Base-by-base conservation (phyloP, 2,329 filamentous ascomycete genomes). In the Kalaharituber pfeilii region DNA sequence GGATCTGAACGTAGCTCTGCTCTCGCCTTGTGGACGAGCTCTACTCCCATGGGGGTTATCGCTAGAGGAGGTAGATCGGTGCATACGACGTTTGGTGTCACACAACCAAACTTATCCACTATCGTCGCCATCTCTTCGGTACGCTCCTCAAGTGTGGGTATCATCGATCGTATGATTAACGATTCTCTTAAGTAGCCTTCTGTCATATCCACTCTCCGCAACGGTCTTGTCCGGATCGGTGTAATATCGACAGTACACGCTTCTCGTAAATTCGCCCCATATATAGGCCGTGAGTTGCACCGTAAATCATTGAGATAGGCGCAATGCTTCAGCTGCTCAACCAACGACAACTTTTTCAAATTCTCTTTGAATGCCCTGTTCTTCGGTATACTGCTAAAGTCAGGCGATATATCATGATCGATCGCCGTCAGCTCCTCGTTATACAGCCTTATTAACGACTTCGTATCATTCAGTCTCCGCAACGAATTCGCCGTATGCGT, bases 101-200 rank as follows among this genome's bases (percentile, higher is more conserved):
- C 80, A 63, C 89, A 98, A 1, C 84, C 86, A 64, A 95, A 98
- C 65, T 89, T 86, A 59, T 84, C 80, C 52, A 98, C 81, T 2
- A 77, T 80, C 0, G 78, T 79, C 63, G 89, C 81, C 68, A 94
- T 74, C 13, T 74, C 73, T 51, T 79, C 75, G 1, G 87, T 81
- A 24, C 87, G 81, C 63, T 86, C 76, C 39, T 82, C 76, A 0
- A 94, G 67, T 0, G 81, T 86, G 18, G 81, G 78, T n/a, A 91
- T 78, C 69, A 91, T 78, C 3, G 76, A 72, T 33, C 73, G 72
- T 50, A 88, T 71, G 22, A 76, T 66, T 5, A 73, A 73, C 0
- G 84, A 84, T 53, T 81, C 79, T 59, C 81, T 78, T 52, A 83
- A 79, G 55, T 87, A 78, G 85, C 86, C 91, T 54, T 80, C 76